Percentiles rank a stretch among this genome's conserved stretches.
These are phyloP conservation scores for Hypoxylon sp. DNA, from an alignment of 2,329 filamentous ascomycete species.

Conservation along the genomic window DNA sequence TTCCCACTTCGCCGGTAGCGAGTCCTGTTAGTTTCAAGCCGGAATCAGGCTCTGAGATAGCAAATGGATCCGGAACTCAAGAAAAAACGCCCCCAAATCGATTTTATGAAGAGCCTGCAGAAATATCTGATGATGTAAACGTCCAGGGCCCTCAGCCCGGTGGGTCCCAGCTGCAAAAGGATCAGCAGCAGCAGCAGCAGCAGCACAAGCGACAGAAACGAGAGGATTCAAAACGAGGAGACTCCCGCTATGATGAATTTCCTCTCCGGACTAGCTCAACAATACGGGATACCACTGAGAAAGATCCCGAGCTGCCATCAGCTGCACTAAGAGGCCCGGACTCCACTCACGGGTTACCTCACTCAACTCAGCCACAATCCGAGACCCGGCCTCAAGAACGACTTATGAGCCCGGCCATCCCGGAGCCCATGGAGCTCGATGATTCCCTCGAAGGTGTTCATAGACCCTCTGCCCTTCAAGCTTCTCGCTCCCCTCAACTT, in stretches of 20 bases:
- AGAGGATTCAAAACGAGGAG: conserved; percentile 38
- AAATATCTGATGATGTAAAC: conserved; percentile 34
- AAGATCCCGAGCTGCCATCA: conserved; percentile 43
- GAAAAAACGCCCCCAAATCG: conserved; percentile 17
- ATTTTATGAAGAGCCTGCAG: conserved; percentile 42
- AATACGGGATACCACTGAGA: conserved; percentile 43
- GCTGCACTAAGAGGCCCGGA: conserved; percentile 37
- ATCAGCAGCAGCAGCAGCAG: conserved; percentile 32
- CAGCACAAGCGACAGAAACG: conserved; percentile 34
- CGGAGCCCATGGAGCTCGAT: conserved; percentile 47
- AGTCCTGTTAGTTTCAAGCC: conserved; percentile 35
- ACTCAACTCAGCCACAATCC: conserved; percentile 42
- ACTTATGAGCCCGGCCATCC: conserved; percentile 48
- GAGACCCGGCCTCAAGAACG: conserved; percentile 41
- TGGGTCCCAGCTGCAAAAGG: conserved; percentile 22
- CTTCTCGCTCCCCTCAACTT: conserved; percentile 44
- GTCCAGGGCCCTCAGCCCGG: conserved; percentile 10
- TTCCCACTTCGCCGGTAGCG: conserved; percentile 32
- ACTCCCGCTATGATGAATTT: conserved; percentile 39
- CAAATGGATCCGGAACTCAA: conserved; percentile 23
- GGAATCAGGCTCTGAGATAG: conserved; percentile 31
- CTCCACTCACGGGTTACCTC: conserved; percentile 46
- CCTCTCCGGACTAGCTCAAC: conserved; percentile 38
- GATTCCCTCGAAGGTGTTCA: conserved; percentile 33
- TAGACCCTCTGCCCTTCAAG: conserved; percentile 39